phyloP scores from a whole-genome alignment of 108 stramenopile genomes.

The Conticribra guillardii region DNA sequence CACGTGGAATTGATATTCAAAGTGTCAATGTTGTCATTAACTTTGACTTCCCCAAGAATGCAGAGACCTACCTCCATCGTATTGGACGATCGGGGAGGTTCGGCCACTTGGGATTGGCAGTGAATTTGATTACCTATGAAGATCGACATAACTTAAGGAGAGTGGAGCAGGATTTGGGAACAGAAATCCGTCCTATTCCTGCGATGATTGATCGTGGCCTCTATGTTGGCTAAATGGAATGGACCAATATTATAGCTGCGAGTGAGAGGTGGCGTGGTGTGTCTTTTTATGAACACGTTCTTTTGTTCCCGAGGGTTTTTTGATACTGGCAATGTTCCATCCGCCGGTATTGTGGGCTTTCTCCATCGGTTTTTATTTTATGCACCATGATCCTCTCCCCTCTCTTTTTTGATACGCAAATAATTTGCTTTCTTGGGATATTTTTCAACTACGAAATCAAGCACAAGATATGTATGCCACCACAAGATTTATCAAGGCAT shows the following conservation, averaged over 20 bases:
- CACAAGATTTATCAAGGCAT: constrained; percentile 10
- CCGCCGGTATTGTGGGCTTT: constrained; percentile 42
- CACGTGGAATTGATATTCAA: constrained; percentile 99
- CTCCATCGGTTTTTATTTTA: constrained; percentile 38
- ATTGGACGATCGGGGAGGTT: constrained; percentile 98
- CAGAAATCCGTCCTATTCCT: constrained; percentile 98
- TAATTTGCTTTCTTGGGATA: constrained; percentile 2
- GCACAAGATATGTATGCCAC: constrained; percentile 11
- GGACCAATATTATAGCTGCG: constrained; percentile 2
- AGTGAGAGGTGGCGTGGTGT: constrained; percentile 61
- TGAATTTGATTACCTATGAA: constrained; percentile 98
- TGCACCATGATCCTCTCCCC: constrained; percentile 56
- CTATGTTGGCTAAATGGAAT: constrained; percentile 89
- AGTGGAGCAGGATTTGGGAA: constrained; percentile 96
- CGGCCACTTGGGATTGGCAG: constrained; percentile 97
- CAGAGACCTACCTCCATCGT: constrained; percentile 98
- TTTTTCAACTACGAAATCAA: constrained; percentile 2
- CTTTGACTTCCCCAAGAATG: constrained; percentile 99
- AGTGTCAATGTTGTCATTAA: constrained; percentile 99
- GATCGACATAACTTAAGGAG: constrained; percentile 83
- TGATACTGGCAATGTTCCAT: constrained; percentile 39
- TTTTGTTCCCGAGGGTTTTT: constrained; percentile 31
- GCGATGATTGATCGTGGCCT: constrained; percentile 93
- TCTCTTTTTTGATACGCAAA: constrained; percentile 35
- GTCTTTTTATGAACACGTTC: constrained; percentile 44